Evolutionary conservation across 1,284 basidiomycete species (phyloP).

Genomic region (Trichosporon asahii): DNA sequence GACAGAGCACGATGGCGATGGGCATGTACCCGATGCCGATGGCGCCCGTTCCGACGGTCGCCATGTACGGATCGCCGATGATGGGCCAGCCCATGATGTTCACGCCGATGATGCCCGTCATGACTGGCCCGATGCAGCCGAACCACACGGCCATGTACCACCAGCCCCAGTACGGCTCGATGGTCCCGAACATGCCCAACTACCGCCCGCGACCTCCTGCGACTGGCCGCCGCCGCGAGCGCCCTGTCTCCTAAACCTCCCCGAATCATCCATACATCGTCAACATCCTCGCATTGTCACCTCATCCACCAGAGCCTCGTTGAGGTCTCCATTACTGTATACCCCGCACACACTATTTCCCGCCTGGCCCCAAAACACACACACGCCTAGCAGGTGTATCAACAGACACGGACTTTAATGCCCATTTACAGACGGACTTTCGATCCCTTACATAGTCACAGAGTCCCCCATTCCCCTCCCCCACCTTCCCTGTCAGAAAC

Average conservation of each 20-base stretch:
- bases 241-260: slow-evolving; percentile 20
- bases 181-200: slow-evolving; percentile 20
- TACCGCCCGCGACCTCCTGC: slow-evolving; percentile 15
- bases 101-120: slow-evolving; percentile 8
- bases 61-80: slow-evolving; percentile 11
- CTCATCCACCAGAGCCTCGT: background rate
- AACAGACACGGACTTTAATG: slow-evolving; percentile 6
- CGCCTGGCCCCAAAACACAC: slow-evolving; percentile 1
- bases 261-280: background rate
- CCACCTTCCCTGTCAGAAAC: background rate
- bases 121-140: slow-evolving; percentile 10
- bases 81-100: slow-evolving; percentile 18
- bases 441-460: background rate
- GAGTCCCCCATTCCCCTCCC: background rate
- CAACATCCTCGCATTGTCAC: background rate
- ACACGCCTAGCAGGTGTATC: slow-evolving; percentile 8
- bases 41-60: background rate
- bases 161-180: slow-evolving; percentile 11
- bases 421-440: background rate
- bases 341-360: slow-evolving; percentile 7
- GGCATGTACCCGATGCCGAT: slow-evolving; percentile 14
- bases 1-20: background rate
- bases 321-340: background rate
- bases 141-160: background rate
- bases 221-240: slow-evolving; percentile 23